Evolutionary conservation across 2,329 filamentous ascomycete genomes (phyloP).

Genomic region (Trichoderma afroharzianum): DNA sequence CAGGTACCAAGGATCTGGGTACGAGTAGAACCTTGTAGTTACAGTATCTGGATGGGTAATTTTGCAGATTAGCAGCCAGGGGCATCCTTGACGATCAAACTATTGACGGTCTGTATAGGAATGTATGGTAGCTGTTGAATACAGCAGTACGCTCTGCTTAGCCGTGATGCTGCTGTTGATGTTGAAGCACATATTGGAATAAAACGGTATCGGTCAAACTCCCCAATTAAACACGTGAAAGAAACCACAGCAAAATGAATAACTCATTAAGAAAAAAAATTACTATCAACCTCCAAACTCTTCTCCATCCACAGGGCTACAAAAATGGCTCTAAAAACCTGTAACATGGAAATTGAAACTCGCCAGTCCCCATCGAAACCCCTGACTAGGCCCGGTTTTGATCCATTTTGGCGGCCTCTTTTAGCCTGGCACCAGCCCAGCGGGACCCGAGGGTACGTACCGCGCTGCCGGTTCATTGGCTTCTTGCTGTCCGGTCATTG

Average conservation of each 20-base stretch:
- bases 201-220: not conserved
- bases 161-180: not conserved
- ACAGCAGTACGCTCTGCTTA: not conserved
- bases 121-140: no score
- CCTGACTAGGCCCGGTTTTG: conserved; percentile 13
- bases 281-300: not conserved
- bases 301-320: not conserved
- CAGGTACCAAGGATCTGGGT: not conserved
- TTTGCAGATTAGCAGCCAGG: not conserved
- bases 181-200: not conserved
- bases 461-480: not conserved
- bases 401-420: conserved; percentile 12
- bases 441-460: not conserved
- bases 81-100: not conserved
- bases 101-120: not conserved
- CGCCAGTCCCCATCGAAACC: conserved; percentile 4
- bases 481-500: not conserved
- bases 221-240: not conserved
- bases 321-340: not conserved
- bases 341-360: conserved; percentile 2
- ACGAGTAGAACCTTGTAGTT: not conserved
- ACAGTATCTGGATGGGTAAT: not conserved
- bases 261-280: not conserved
- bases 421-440: not conserved
- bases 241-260: not conserved